Evolutionary conservation across 495 filamentous ascomycete genomes (phyloP), one percentile per base, ranked within the genome.

Genomic region (Aspergillus hancockii): DNA sequence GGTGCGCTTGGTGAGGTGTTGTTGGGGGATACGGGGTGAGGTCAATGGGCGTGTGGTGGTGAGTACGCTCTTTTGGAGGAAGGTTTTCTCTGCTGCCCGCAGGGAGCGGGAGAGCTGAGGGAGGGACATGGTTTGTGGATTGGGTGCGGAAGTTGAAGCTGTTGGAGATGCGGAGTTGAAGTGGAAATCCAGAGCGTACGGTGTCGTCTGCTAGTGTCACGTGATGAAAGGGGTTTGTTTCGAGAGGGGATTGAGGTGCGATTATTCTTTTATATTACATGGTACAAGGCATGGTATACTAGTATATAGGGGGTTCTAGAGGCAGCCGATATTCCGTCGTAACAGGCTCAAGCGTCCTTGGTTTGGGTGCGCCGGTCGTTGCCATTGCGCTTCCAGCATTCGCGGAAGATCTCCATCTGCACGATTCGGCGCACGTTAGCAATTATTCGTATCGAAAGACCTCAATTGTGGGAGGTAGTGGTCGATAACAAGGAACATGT

Each of bases 371-470:
- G 85, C 71, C 87, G 75, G 66, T 93, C 85, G 72, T 98, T 98
- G 49, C 92, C 88, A 60, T 96, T 88, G 58, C 78, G 81, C 73
- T 96, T 96, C 94, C 94, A 98, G 71, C 94, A 98, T 64, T 89
- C 82, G 64, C 85, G 86, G 70, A 98, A 98, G 9, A 82, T 83
- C 70, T 96, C 90, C 90, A 98, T 95, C 94, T 98, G 63, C 12
- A 36, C 25, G 41, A 19, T 30, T 31, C 23, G 10, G 25, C 3
- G 25, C 25, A 28, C 25, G 12, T 16, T 6, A 41, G 14, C 12
- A 6, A 41, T n/a, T n/a, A 41, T 8, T 18, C 5, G 8, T 16
- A 3, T 41, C 14, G 1, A 16, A 3, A 16, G 38, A 43, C 1
- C 34, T 52, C 28, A 8, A 34, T 3, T 2, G 1, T 8, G 2